phyloP scores from a whole-genome alignment of 129 eudicot species.

The Solidago caesia region DNA sequence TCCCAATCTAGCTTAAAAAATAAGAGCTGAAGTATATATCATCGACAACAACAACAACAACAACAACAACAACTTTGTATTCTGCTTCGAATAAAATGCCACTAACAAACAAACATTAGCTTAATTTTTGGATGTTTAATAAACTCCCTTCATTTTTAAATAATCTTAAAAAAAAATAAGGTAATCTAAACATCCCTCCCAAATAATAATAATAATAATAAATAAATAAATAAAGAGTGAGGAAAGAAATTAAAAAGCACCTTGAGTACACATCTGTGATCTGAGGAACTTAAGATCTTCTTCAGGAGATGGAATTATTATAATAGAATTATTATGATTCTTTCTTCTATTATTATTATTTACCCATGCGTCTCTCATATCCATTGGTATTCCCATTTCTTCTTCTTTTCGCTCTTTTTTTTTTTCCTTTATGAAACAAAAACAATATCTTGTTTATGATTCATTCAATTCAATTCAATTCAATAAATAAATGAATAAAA shows the following conservation, averaged over 20 bases:
- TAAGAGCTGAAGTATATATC: too few species aligned
- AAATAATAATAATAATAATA: not conserved
- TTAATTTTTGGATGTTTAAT: too few species aligned
- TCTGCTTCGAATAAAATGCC: not conserved
- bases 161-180: not conserved
- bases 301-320: slow-evolving; percentile 53
- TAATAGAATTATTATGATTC: slow-evolving; percentile 23
- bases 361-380: slow-evolving; percentile 51
- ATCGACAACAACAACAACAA: too few species aligned
- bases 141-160: too few species aligned
- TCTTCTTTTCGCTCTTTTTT: not conserved
- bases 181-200: not conserved
- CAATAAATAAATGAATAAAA: too few species aligned
- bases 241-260: slow-evolving; percentile 21
- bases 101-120: not conserved
- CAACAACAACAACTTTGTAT: not conserved
- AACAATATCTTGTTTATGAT: not conserved
- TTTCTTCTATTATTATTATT: slow-evolving; percentile 15
- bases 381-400: slow-evolving; percentile 57
- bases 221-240: not conserved
- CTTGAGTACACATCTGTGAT: slow-evolving; percentile 64
- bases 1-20: too few species aligned
- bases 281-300: slow-evolving; percentile 58
- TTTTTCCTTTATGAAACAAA: slow-evolving; percentile 2
- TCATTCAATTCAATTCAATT: too few species aligned